Evolutionary conservation across 2,329 filamentous ascomycete genomes (phyloP), one percentile per base, ranked within the genome.

Genomic region (Talaromyces atroroseus): DNA sequence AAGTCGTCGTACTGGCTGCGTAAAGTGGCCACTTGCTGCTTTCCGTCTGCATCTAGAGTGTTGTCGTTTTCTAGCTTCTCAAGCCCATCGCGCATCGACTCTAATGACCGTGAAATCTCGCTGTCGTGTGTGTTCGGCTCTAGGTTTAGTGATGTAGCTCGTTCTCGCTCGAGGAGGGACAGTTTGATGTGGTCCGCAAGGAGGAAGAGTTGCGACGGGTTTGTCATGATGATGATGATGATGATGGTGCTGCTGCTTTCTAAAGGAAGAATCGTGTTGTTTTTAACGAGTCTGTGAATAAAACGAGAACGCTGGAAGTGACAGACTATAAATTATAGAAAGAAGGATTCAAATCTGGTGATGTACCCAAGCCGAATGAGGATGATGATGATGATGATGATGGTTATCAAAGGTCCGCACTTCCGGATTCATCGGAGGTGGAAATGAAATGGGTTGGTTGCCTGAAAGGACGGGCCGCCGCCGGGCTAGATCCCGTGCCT

Each of bases 131-230:
- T 85, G 68, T 88, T 88, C 51, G 84, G 84, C 58, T 90, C 84
- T 56, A 96, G 82, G 63, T 90, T 86, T 46, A 96, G 81, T 14
- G 85, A 88, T 65, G 90, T 84, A 49, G 92, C 90, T 58, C 92
- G 86, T 75, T 95, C 87, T 58, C 92, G 86, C 77, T 97, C 94
- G 24, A 97, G 85, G 16, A 99, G 82, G 14, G 92, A 96, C 60
- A 97, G 84, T 76, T 97, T 96, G 80, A 97, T 89, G 74, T 97
- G 92, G 76, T 99, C 94, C 67, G 92, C 90, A 57, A 97, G 84
- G 54, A 97, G 87, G 71, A 92, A 90, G 63, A 97, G 86, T 73
- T 96, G 92, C 14, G 81, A 80, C 50, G 83, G 78, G 63, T 80
- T 83, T 58, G 78, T 69, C 75, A 78, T 79, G 49, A n/a, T 56